Conservation (phyloP, 1,284 basidiomycete species). For the Lignosus rhinocerotis region DNA sequence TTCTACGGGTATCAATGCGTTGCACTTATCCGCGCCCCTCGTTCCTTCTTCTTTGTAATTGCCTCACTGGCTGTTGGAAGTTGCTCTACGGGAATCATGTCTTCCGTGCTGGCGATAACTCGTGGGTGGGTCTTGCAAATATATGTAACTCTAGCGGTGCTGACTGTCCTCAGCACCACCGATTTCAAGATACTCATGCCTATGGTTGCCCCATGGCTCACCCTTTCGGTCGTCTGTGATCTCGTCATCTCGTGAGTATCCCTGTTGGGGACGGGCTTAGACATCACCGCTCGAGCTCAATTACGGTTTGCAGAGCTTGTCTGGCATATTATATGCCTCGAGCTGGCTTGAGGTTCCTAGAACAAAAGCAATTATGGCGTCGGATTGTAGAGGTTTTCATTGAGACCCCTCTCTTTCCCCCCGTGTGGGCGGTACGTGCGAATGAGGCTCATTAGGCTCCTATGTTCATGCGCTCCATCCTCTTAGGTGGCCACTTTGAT, state of each 20-base stretch:
- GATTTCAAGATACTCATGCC: conserved; percentile 18
- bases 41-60: background rate
- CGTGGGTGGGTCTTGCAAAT: background rate
- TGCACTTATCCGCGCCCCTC: background rate
- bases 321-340: background rate
- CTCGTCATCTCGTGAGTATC: conserved; percentile 17
- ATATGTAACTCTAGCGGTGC: background rate
- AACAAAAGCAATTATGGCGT: background rate
- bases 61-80: background rate
- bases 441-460: background rate
- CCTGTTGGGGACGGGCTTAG: too few species aligned
- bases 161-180: conserved; percentile 1
- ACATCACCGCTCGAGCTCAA: too few species aligned
- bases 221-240: conserved; percentile 17
- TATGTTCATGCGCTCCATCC: too few species aligned
- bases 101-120: background rate
- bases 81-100: background rate
- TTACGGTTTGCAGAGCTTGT: background rate
- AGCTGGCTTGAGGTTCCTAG: background rate
- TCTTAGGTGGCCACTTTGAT: background rate
- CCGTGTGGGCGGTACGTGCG: background rate
- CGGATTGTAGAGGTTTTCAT: background rate
- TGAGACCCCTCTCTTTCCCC: background rate
- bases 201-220: conserved; percentile 20
- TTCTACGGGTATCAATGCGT: background rate